phyloP scores from a whole-genome alignment of 306 rosid genomes.

The Castanea mollissima region DNA sequence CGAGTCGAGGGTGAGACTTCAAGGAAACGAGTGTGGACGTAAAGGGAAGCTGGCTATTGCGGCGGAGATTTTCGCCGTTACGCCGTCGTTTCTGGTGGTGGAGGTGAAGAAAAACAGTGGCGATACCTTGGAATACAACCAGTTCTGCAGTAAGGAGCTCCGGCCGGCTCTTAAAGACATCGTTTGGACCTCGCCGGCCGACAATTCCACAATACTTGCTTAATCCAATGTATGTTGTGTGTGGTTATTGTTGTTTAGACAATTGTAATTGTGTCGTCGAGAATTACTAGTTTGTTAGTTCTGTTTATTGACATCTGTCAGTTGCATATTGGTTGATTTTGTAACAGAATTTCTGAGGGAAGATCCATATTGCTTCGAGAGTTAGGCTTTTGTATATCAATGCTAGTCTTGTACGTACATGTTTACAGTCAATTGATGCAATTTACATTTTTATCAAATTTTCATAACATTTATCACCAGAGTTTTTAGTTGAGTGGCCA shows the following conservation, averaged over 20 bases:
- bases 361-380: no score
- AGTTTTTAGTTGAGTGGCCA: no score
- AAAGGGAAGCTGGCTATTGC: conserved; percentile 78
- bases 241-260: neutral
- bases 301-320: no score
- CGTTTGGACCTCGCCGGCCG: conserved; percentile 58
- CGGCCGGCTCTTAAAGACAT: conserved; percentile 92
- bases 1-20: conserved; percentile 66
- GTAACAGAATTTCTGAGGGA: no score
- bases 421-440: no score
- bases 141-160: conserved; percentile 90
- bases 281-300: no score
- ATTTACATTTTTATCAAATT: no score
- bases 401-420: no score
- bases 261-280: neutral
- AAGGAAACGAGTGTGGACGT: conserved; percentile 65
- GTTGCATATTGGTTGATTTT: no score
- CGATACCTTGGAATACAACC: conserved; percentile 85
- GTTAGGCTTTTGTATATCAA: no score
- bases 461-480: no score
- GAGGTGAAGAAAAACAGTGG: conserved; percentile 89
- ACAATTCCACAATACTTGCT: conserved; percentile 37
- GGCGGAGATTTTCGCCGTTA: conserved; percentile 72
- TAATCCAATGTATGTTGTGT: neutral
- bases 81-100: conserved; percentile 82